Evolutionary conservation across 306 rosid species (phyloP), one percentile per base, ranked within the genome.

Genomic region (Neltuma alba): DNA sequence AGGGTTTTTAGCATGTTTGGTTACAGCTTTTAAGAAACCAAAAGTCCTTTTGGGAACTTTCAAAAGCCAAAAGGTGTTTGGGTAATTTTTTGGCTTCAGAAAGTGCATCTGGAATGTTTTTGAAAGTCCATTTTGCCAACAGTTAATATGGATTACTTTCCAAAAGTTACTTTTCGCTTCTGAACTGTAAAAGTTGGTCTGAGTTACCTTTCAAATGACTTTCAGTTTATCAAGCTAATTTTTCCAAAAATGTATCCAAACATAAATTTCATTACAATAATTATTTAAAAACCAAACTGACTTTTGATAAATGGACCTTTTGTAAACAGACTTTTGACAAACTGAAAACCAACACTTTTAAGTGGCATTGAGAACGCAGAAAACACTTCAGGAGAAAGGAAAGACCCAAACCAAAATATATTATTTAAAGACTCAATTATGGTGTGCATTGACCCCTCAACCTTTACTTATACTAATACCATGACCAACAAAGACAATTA

Each of bases 281-380:
- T 37, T 37, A 37, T 37, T 37, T 37, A 37, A 33, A 33, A 3
- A 33, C 36, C 40, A 5, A 37, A 37, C 40, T 37, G 6, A 37
- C 8, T 37, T 37, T 37, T 37, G 40, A 8, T 8, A 37, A 37
- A 37, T 5, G 40, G 40, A 37, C 40, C 6, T 6, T 5, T 5
- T 5, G 4, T 33, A 33, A 33, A 33, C 36, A 33, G 4, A 33
- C 36, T 33, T 33, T 33, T 33, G 36, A 4, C 36, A 33, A 33
- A 33, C 36, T 33, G 36, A 33, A 33, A 33, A 33, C 4, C 36
- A 33, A 33, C n/a, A n/a, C 30, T 66, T 66, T 20, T 40, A 9
- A 16, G 41, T 81, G 36, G 14, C 76, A 74, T 75, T 30, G 55
- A 28, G 16, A 44, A 68, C 55, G 31, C 50, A 44, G 38, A 21